phyloP scores from a whole-genome alignment of 1,139 yeast genomes.

The Geotrichum australiense region DNA sequence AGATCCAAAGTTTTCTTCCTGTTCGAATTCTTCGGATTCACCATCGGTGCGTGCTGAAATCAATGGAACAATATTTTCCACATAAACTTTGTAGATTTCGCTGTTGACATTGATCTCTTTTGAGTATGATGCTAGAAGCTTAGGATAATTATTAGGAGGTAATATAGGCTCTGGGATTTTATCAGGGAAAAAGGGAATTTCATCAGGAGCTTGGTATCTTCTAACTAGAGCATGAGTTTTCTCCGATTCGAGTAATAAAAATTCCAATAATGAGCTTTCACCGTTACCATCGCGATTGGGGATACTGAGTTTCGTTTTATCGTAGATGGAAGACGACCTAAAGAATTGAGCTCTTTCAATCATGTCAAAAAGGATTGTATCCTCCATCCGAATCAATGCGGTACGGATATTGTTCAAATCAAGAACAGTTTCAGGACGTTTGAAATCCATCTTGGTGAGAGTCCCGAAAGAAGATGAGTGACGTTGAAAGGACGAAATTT shows the following conservation, averaged over 20 bases:
- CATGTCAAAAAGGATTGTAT: conserved; percentile 83
- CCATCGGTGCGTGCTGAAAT: conserved; percentile 43
- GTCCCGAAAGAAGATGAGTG: conserved; percentile 6
- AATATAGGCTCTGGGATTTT: conserved; percentile 59
- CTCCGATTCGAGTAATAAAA: conserved; percentile 75
- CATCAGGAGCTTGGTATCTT: conserved; percentile 92
- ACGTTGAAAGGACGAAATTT: conserved; percentile 1
- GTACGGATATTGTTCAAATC: conserved; percentile 75
- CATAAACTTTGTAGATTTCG: conserved; percentile 60
- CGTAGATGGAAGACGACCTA: conserved; percentile 69
- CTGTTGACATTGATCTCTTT: conserved; percentile 70
- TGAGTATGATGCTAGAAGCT: conserved; percentile 64
- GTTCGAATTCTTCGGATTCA: conserved; percentile 39
- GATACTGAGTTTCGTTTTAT: conserved; percentile 48
- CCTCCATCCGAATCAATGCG: conserved; percentile 89
- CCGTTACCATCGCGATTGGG: conserved; percentile 35
- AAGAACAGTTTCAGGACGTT: conserved; percentile 74
- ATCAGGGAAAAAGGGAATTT: conserved; percentile 81
- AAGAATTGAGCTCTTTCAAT: conserved; percentile 90
- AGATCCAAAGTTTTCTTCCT: conserved; percentile 79
- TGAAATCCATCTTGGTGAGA: conserved; percentile 61
- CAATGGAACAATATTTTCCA: conserved; percentile 63
- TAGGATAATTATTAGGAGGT: conserved; percentile 75
- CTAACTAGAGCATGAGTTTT: conserved; percentile 72
- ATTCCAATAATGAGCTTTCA: conserved; percentile 78